Evolutionary conservation across 225 moss, liverwort and hornwort species (phyloP).

Genomic region (Marchantia polymorpha): DNA sequence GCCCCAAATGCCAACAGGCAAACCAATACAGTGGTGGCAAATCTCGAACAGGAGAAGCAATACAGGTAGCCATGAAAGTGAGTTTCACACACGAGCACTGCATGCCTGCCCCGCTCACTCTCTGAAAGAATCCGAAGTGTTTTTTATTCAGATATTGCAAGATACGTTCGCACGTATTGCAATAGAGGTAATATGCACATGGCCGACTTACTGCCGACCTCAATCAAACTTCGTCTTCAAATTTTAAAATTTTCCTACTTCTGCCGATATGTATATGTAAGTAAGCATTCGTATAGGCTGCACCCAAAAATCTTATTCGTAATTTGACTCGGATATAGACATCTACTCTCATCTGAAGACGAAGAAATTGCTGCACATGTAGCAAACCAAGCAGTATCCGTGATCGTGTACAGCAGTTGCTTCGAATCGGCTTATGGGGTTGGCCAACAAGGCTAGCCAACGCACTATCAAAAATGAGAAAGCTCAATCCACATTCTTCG

Average conservation of each 20-base stretch:
- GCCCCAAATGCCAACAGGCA: no score
- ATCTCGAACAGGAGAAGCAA: no score
- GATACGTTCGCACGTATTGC: neutral
- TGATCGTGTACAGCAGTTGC: neutral
- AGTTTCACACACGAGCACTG: neutral
- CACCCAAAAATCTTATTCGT: neutral
- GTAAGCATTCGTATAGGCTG: neutral
- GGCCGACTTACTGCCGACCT: neutral
- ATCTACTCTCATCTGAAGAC: neutral
- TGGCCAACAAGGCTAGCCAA: neutral
- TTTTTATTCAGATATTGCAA: neutral
- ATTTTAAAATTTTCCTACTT: neutral
- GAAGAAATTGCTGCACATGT: neutral
- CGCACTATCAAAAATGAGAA: constrained; percentile 7
- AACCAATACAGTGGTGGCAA: no score
- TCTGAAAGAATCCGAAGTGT: neutral
- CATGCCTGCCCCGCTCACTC: neutral
- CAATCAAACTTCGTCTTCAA: neutral
- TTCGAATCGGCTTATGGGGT: neutral
- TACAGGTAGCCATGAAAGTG: no score
- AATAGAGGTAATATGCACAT: neutral
- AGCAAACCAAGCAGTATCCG: neutral
- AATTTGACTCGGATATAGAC: neutral
- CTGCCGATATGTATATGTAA: constrained; percentile 2
- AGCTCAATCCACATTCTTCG: neutral